These are phyloP conservation scores for Uronychia binucleata DNA, from an alignment of 73 alveolate genomes.

Conservation along the genomic window DNA sequence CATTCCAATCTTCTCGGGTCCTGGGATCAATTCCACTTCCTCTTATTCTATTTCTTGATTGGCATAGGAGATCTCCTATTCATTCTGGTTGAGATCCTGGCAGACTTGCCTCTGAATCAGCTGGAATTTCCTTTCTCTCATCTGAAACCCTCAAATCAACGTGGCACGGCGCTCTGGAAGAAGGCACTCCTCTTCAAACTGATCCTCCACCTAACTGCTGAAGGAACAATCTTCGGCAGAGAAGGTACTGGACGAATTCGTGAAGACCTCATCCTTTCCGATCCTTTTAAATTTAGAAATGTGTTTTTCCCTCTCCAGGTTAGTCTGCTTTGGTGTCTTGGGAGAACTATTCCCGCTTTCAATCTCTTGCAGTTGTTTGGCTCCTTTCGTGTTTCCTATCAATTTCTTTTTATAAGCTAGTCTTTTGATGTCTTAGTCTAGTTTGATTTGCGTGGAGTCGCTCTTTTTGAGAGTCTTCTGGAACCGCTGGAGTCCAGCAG, in stretches of 20 bases:
- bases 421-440: not conserved
- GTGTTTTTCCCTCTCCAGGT: not conserved
- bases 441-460: not conserved
- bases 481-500: not conserved
- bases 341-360: too few species aligned
- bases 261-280: not conserved
- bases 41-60: not conserved
- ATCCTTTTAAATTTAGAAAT: not conserved
- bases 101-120: not conserved
- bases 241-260: not conserved
- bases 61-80: too few species aligned
- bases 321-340: too few species aligned
- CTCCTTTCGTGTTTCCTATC: not conserved
- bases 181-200: too few species aligned
- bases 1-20: too few species aligned
- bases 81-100: not conserved
- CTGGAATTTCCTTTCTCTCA: not conserved
- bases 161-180: too few species aligned
- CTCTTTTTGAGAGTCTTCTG: not conserved
- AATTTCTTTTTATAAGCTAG: not conserved
- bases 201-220: not conserved
- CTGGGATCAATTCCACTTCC: not conserved
- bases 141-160: not conserved
- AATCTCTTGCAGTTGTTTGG: too few species aligned
- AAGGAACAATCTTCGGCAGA: not conserved